Conservation (phyloP, 192 early-diverging fungal species). For the Rhizoclosmatium sp. region DNA sequence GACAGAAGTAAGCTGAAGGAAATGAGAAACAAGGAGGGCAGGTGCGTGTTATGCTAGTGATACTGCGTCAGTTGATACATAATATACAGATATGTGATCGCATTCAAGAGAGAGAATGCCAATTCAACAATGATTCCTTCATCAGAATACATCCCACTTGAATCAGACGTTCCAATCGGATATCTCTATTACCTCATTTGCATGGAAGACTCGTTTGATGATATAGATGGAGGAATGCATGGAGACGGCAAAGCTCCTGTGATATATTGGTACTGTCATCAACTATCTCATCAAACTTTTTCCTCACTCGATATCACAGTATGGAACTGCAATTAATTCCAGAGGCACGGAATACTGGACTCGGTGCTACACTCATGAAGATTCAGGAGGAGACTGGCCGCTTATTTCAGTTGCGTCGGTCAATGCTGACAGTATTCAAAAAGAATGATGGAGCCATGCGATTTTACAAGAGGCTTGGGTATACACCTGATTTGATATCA, state of each 20-base stretch:
- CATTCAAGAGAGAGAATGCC: conserved; percentile 17
- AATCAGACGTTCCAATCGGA: conserved; percentile 50
- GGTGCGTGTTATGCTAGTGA: neutral
- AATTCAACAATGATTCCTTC: conserved; percentile 1
- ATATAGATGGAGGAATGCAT: conserved; percentile 47
- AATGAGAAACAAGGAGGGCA: conserved; percentile 59
- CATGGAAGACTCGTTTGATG: conserved; percentile 69
- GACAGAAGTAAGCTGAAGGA: conserved; percentile 62
- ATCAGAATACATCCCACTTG: conserved; percentile 11
- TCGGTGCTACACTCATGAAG: conserved; percentile 66
- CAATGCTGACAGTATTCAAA: conserved; percentile 77
- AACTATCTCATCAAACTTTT: neutral
- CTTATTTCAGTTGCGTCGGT: conserved; percentile 63
- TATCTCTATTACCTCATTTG: conserved; percentile 70
- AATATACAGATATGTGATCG: conserved; percentile 59
- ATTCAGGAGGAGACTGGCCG: conserved; percentile 61
- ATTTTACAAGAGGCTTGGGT: conserved; percentile 70
- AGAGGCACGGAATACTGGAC: conserved; percentile 53
- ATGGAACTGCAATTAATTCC: conserved; percentile 70
- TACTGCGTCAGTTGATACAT: neutral
- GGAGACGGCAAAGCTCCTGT: conserved; percentile 46
- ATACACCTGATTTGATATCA: conserved; percentile 69
- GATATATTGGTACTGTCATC: conserved; percentile 67
- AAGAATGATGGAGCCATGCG: conserved; percentile 66
- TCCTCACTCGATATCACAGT: conserved; percentile 42